phyloP scores from a whole-genome alignment of 1,284 basidiomycete species.

The Cystobasidiaceae sp. region DNA sequence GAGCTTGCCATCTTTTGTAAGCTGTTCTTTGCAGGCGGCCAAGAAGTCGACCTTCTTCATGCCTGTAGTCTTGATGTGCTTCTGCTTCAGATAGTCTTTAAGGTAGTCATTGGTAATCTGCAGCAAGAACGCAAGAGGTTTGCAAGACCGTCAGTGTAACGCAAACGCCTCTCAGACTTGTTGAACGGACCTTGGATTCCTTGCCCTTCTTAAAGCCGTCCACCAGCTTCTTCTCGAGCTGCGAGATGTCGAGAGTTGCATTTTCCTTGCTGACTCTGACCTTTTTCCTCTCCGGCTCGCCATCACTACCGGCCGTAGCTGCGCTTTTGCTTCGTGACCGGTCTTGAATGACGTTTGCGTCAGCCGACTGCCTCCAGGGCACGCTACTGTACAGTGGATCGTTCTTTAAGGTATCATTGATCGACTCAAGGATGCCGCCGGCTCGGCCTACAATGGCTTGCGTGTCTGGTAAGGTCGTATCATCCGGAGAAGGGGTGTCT shows the following conservation, averaged over 20 bases:
- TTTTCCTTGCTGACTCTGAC: conserved; percentile 21
- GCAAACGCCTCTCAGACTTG: not conserved
- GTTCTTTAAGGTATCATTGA: conserved; percentile 8
- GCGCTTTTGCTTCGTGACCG: not conserved
- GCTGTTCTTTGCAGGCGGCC: conserved; percentile 18
- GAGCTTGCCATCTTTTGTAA: conserved; percentile 13
- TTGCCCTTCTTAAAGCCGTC: conserved; percentile 10
- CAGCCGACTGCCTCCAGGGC: not conserved
- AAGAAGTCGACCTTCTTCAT: conserved; percentile 35
- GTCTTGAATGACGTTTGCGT: not conserved
- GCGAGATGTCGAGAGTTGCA: conserved; percentile 19
- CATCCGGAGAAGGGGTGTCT: conserved; percentile 36
- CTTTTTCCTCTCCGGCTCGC: conserved; percentile 23
- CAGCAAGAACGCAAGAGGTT: not conserved
- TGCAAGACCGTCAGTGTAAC: not conserved
- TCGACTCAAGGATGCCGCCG: not conserved
- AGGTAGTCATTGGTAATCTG: conserved; percentile 32
- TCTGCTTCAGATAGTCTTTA: conserved; percentile 32
- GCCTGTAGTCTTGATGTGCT: conserved; percentile 16
- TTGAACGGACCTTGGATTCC: not conserved
- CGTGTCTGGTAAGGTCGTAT: conserved; percentile 35
- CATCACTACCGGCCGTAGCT: conserved; percentile 23
- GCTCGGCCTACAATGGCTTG: conserved; percentile 30
- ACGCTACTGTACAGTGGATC: not conserved
- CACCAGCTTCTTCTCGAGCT: conserved; percentile 11